These are phyloP conservation scores for Termitomyces titanicus DNA, from an alignment of 768 basidiomycete genomes.

Conservation along the genomic window DNA sequence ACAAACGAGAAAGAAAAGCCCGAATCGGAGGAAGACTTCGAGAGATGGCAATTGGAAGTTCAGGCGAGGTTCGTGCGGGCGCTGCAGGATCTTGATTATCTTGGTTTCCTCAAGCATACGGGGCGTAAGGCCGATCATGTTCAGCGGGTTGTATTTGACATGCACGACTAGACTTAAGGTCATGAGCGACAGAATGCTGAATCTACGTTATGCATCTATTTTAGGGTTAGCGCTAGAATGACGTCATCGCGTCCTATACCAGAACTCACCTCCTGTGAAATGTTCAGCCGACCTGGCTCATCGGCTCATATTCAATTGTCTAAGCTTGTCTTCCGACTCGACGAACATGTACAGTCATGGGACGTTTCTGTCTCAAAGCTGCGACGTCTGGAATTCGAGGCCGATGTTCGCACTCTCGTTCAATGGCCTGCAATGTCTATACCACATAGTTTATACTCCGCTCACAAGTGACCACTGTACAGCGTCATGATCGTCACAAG, in stretches of 20 bases:
- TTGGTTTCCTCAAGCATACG: slow-evolving; percentile 80
- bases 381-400: too few species aligned
- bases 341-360: too few species aligned
- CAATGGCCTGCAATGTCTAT: too few species aligned
- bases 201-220: background rate
- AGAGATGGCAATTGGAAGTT: slow-evolving; percentile 52
- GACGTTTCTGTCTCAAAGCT: too few species aligned
- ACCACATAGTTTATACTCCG: too few species aligned
- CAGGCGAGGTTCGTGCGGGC: slow-evolving; percentile 80
- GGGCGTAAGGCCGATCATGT: slow-evolving; percentile 78
- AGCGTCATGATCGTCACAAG: too few species aligned
- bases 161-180: slow-evolving; percentile 28
- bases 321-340: too few species aligned
- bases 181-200: too few species aligned
- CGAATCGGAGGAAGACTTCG: slow-evolving; percentile 33
- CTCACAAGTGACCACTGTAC: background rate
- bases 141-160: slow-evolving; percentile 61
- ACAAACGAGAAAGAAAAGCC: slow-evolving; percentile 27
- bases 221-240: background rate
- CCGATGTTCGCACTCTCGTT: too few species aligned
- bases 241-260: background rate
- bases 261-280: too few species aligned
- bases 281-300: too few species aligned
- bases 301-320: too few species aligned
- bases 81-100: slow-evolving; percentile 76